Percentiles rank a stretch among this genome's conserved stretches.
These are phyloP conservation scores for Arthonia radiata DNA, from an alignment of 495 filamentous ascomycete genomes.

Conservation along the genomic window DNA sequence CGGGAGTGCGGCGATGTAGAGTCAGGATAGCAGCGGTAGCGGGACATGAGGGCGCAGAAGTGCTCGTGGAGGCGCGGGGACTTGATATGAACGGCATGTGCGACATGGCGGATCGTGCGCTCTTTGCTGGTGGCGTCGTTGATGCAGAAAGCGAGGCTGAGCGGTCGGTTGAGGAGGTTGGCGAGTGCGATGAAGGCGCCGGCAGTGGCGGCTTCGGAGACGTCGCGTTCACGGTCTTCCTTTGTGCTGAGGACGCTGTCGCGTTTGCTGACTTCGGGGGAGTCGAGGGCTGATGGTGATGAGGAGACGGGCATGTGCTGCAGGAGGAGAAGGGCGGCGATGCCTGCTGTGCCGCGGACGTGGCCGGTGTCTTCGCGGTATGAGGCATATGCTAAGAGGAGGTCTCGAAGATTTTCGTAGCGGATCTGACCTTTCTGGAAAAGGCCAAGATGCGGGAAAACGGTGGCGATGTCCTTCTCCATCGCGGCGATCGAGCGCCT, in stretches of 20 bases:
- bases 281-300: no score
- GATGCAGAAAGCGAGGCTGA: slow-evolving; percentile 71
- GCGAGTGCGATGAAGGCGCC: slow-evolving; percentile 63
- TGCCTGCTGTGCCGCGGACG: slow-evolving; percentile 58
- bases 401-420: slow-evolving; percentile 50
- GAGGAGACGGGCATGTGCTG: no score
- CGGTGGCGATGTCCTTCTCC: slow-evolving; percentile 37
- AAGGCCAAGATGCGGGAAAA: slow-evolving; percentile 61
- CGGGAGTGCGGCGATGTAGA: slow-evolving; percentile 20
- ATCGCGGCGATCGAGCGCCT: slow-evolving; percentile 46
- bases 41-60: slow-evolving; percentile 25
- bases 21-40: no score
- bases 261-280: no score
- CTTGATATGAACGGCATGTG: slow-evolving; percentile 47
- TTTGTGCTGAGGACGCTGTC: no score
- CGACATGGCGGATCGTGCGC: slow-evolving; percentile 45
- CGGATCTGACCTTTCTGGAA: slow-evolving; percentile 51
- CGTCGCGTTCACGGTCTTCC: no score
- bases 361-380: slow-evolving; percentile 90
- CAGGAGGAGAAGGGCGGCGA: no score
- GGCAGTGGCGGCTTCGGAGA: slow-evolving; percentile 32
- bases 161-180: slow-evolving; percentile 69
- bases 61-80: slow-evolving; percentile 43
- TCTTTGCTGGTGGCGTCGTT: slow-evolving; percentile 45
- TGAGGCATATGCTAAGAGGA: slow-evolving; percentile 74